A percentile compares a stretch with the other conserved stretches of the same genome.
Conservation (phyloP, 345 rosid genomes). For the Populus deltoides region DNA sequence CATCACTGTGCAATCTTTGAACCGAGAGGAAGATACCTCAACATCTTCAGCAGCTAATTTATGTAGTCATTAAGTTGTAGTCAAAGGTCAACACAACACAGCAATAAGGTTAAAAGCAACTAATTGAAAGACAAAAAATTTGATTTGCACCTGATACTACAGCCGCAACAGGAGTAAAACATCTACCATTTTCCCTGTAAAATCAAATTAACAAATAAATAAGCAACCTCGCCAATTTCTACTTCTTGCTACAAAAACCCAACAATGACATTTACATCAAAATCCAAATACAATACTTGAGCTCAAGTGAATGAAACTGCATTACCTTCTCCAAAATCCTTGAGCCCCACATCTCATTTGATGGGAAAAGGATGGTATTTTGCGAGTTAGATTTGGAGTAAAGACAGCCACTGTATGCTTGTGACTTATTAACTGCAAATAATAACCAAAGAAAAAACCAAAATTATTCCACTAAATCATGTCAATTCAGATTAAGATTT, state of each 20-base stretch:
- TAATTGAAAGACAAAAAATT: constrained; percentile 7
- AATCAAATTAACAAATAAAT: neutral
- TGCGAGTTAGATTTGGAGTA: constrained; percentile 25
- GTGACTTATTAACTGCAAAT: constrained; percentile 35
- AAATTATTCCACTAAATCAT: neutral
- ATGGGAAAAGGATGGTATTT: constrained; percentile 29
- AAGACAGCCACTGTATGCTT: constrained; percentile 22
- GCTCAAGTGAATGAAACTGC: neutral
- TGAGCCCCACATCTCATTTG: constrained; percentile 15
- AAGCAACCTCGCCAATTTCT: neutral
- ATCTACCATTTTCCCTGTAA: constrained; percentile 39
- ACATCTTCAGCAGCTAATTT: constrained; percentile 43
- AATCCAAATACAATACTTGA: too few relatives aligned
- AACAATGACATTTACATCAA: neutral
- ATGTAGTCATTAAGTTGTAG: constrained; percentile 2
- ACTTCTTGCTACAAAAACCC: neutral
- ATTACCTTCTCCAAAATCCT: constrained; percentile 23
- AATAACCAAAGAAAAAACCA: neutral
- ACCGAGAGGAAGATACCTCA: constrained; percentile 40
- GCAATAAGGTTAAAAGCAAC: constrained; percentile 2
- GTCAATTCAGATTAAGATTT: neutral
- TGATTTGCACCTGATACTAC: constrained; percentile 47
- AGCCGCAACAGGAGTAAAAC: constrained; percentile 31
- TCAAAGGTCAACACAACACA: neutral
- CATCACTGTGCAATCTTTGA: constrained; percentile 45